Percentiles rank a stretch among this genome's conserved stretches.
Conservation (phyloP, 495 filamentous ascomycete species). For the Annulohypoxylon maeteangense region DNA sequence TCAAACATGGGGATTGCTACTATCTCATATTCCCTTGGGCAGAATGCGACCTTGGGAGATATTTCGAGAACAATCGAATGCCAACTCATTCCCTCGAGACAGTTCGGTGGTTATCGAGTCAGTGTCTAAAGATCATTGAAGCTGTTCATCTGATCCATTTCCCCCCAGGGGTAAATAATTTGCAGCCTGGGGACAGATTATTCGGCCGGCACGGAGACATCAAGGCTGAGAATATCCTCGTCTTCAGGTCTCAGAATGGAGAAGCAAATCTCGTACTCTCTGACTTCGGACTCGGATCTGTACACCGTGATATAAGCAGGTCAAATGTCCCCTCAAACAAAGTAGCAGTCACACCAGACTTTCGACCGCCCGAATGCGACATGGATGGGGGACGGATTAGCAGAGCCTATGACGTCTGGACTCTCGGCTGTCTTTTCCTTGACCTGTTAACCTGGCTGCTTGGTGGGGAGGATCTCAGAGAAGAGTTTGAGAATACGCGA, state of each 20-base stretch:
- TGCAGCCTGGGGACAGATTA: background rate
- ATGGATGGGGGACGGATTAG: constrained; percentile 28
- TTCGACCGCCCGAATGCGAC: constrained; percentile 41
- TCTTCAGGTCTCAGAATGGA: constrained; percentile 11
- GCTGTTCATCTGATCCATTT: constrained; percentile 28
- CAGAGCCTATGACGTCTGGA: constrained; percentile 51
- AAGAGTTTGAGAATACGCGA: background rate
- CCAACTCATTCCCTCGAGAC: background rate
- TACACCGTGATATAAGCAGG: constrained; percentile 24
- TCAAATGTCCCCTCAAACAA: constrained; percentile 23
- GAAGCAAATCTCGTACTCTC: constrained; percentile 17
- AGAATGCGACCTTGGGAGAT: constrained; percentile 29
- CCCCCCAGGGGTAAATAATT: background rate
- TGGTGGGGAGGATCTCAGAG: constrained; percentile 33
- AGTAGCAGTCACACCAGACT: constrained; percentile 19
- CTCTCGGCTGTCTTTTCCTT: constrained; percentile 52
- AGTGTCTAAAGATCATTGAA: constrained; percentile 26
- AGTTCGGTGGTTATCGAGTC: constrained; percentile 23
- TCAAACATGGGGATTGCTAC: constrained; percentile 28
- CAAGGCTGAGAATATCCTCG: constrained; percentile 40
- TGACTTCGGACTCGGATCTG: constrained; percentile 21
- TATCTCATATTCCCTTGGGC: constrained; percentile 42
- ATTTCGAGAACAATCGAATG: constrained; percentile 10
- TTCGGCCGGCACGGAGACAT: constrained; percentile 33
- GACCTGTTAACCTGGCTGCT: constrained; percentile 52